Conservation (phyloP, 768 basidiomycete genomes). For the Steccherinum ochraceum region DNA sequence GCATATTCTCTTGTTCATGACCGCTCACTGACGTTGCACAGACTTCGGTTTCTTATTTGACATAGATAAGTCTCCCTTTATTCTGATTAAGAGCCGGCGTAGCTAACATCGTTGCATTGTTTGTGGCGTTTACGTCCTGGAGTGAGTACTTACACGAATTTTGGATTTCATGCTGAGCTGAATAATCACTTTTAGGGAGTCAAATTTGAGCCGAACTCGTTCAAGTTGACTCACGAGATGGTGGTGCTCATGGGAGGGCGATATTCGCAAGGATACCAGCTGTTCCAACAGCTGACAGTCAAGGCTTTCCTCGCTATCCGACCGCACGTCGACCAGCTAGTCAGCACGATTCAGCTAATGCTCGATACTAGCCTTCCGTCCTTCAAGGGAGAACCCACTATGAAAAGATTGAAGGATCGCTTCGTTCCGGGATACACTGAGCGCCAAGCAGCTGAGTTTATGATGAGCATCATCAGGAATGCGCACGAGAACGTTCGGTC, state of each 20-base stretch:
- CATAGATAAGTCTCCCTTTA: slow-evolving; percentile 76
- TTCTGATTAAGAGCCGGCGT: slow-evolving; percentile 12
- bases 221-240: slow-evolving; percentile 99
- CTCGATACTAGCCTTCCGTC: slow-evolving; percentile 90
- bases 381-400: slow-evolving; percentile 94
- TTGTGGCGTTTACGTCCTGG: slow-evolving; percentile 53
- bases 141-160: slow-evolving; percentile 27
- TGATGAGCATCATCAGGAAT: slow-evolving; percentile 83
- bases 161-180: no score
- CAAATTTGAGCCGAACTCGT: slow-evolving; percentile 97
- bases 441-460: slow-evolving; percentile 88
- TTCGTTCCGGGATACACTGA: slow-evolving; percentile 82
- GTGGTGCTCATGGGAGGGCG: slow-evolving; percentile 95
- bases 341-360: slow-evolving; percentile 89
- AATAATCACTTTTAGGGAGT: slow-evolving; percentile 57
- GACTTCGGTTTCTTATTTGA: slow-evolving; percentile 97
- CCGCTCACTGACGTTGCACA: slow-evolving; percentile 22
- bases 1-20: not conserved
- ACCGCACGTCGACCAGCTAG: slow-evolving; percentile 87
- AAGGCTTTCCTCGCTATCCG: slow-evolving; percentile 96
- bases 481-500: slow-evolving; percentile 94
- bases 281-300: slow-evolving; percentile 90
- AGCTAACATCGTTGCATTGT: slow-evolving; percentile 20
- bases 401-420: slow-evolving; percentile 78
- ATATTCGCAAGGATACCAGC: slow-evolving; percentile 87